These are phyloP conservation scores for Gracilaria caudata DNA, from an alignment of 23 red algal genomes.

Conservation along the genomic window DNA sequence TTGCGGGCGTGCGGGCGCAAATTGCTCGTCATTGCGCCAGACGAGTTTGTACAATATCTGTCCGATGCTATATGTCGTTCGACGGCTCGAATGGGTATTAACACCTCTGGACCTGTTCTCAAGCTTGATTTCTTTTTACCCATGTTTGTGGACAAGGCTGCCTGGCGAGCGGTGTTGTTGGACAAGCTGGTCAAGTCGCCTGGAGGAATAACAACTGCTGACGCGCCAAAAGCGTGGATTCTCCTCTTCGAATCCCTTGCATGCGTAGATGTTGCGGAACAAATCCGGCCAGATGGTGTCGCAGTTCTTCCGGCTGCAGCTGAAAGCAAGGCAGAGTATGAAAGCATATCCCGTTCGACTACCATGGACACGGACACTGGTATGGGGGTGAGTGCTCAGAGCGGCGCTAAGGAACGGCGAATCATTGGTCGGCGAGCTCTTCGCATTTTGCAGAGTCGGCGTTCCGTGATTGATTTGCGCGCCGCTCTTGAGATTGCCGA, in stretches of 20 bases:
- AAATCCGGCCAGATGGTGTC: not conserved
- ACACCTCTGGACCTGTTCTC: constrained; percentile 35
- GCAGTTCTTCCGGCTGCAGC: not conserved
- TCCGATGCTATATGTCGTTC: constrained; percentile 46
- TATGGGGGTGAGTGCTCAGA: not conserved
- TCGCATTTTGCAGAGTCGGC: constrained; percentile 63
- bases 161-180: constrained; percentile 60
- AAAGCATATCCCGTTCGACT: not conserved
- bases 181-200: constrained; percentile 46
- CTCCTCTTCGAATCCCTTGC: constrained; percentile 64
- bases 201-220: constrained; percentile 30
- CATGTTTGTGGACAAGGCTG: constrained; percentile 59
- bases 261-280: constrained; percentile 53
- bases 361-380: not conserved
- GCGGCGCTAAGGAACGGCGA: constrained; percentile 18
- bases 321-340: not conserved
- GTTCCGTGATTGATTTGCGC: constrained; percentile 60
- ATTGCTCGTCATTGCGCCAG: constrained; percentile 37
- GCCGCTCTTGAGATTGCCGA: constrained; percentile 76
- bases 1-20: constrained; percentile 48
- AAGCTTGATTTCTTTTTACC: constrained; percentile 51
- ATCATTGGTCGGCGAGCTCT: constrained; percentile 58
- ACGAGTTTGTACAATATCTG: constrained; percentile 65
- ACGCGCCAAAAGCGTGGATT: constrained; percentile 62
- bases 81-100: constrained; percentile 5